Conservation (phyloP, 768 basidiomycete species). For the Mycena rebaudengoi region DNA sequence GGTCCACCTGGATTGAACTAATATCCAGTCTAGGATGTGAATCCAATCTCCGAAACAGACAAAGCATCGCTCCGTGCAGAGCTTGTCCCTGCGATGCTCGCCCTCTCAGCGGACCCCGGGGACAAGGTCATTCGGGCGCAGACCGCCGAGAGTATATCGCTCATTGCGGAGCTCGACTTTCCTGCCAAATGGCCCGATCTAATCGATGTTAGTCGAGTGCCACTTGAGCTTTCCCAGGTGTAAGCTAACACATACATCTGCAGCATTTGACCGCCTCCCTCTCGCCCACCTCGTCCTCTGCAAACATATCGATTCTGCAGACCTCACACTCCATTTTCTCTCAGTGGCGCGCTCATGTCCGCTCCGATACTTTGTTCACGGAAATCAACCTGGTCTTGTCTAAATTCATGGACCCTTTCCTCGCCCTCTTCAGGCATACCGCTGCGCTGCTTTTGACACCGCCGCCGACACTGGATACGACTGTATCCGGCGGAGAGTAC, state of each 20-base stretch:
- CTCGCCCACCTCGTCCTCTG: constrained; percentile 79
- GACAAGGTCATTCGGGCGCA: constrained; percentile 83
- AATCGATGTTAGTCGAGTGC: constrained; percentile 75
- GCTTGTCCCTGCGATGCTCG: constrained; percentile 92
- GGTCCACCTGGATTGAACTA: background rate
- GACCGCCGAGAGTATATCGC: constrained; percentile 91
- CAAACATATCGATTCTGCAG: constrained; percentile 91
- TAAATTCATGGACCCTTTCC: constrained; percentile 86
- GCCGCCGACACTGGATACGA: constrained; percentile 44
- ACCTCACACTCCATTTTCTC: constrained; percentile 96
- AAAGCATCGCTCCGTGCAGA: constrained; percentile 76
- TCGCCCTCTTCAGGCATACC: constrained; percentile 81
- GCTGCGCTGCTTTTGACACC: constrained; percentile 58
- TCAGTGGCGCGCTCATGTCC: constrained; percentile 91
- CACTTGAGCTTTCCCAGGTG: background rate
- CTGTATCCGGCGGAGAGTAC: constrained; percentile 49
- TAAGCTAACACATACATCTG: constrained; percentile 10
- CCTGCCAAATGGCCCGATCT: constrained; percentile 88
- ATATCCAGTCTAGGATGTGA: constrained; percentile 63
- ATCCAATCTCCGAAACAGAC: constrained; percentile 75
- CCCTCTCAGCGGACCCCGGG: constrained; percentile 68
- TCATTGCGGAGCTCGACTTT: constrained; percentile 93
- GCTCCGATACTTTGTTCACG: constrained; percentile 85
- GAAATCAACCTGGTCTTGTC: constrained; percentile 92
- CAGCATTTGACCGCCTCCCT: constrained; percentile 92